These are phyloP conservation scores for Heliamphora ciliata DNA, from an alignment of 179 eudicot genomes.

Conservation along the genomic window DNA sequence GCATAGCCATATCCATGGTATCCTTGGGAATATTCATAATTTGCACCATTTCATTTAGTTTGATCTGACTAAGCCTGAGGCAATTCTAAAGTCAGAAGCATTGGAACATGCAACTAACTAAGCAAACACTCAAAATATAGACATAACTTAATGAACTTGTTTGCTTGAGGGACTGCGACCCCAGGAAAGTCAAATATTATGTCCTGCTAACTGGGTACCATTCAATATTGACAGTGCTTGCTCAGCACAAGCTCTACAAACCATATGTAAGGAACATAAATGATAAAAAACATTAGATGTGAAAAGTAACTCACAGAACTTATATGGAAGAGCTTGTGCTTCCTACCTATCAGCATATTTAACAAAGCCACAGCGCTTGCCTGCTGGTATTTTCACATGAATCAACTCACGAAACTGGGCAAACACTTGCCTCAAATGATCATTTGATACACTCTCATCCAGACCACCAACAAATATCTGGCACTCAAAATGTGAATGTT, in stretches of 20 bases:
- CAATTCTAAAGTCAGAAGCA: neutral
- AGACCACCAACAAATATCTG: slow-evolving; percentile 95
- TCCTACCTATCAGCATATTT: slow-evolving; percentile 79
- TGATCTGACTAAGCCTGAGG: slow-evolving; percentile 59
- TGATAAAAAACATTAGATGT: neutral
- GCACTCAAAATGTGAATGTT: neutral
- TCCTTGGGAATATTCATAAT: slow-evolving; percentile 81
- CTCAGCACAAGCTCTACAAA: slow-evolving; percentile 73
- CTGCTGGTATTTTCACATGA: slow-evolving; percentile 92
- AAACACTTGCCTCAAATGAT: slow-evolving; percentile 69
- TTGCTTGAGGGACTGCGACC: slow-evolving; percentile 93
- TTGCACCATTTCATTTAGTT: slow-evolving; percentile 61
- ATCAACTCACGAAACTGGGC: slow-evolving; percentile 69
- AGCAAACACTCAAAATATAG: too few species aligned
- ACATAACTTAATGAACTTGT: slow-evolving; percentile 38
- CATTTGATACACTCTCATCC: slow-evolving; percentile 79
- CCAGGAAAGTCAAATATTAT: slow-evolving; percentile 89
- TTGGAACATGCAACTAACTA: too few species aligned
- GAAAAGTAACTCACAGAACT: neutral
- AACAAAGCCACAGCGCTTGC: slow-evolving; percentile 96
- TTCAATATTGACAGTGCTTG: slow-evolving; percentile 64
- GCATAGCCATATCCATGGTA: slow-evolving; percentile 78
- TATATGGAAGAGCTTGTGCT: neutral
- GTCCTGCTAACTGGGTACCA: slow-evolving; percentile 80
- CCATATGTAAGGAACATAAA: too few species aligned